These are phyloP conservation scores for Tylopilus sp. DNA, from an alignment of 768 basidiomycete genomes.

Conservation along the genomic window DNA sequence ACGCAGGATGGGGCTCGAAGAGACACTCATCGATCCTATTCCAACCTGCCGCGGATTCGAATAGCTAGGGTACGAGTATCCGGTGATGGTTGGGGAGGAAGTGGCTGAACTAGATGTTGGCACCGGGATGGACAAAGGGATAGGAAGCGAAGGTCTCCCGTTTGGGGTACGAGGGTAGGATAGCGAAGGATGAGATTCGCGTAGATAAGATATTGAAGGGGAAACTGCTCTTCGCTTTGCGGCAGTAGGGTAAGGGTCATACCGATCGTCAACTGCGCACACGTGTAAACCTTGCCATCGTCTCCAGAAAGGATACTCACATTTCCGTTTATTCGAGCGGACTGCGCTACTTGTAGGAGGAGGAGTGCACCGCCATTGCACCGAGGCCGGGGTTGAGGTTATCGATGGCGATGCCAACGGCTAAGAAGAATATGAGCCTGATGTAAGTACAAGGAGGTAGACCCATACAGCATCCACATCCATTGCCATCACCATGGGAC, in stretches of 20 bases:
- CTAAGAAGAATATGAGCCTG: conserved; percentile 30
- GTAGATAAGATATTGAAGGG: conserved; percentile 67
- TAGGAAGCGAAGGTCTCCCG: conserved; percentile 61
- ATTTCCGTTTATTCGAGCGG: conserved; percentile 78
- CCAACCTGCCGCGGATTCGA: conserved; percentile 34
- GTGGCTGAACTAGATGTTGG: conserved; percentile 59
- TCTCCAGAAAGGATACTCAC: conserved; percentile 35
- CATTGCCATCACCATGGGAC: conserved; percentile 55
- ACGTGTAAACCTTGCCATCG: conserved; percentile 7
- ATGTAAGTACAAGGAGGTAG: conserved; percentile 13
- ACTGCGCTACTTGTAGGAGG: conserved; percentile 76
- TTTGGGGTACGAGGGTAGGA: conserved; percentile 47
- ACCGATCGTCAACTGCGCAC: conserved; percentile 70
- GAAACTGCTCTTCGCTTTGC: conserved; percentile 83
- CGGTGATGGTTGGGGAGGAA: conserved; percentile 69
- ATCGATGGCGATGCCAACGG: conserved; percentile 61
- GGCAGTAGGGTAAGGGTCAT: conserved; percentile 76
- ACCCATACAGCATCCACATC: conserved; percentile 71
- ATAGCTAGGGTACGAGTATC: conserved; percentile 43
- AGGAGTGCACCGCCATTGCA: conserved; percentile 79
- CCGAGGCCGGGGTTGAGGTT: conserved; percentile 48
- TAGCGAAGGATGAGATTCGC: conserved; percentile 53
- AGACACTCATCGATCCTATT: conserved; percentile 47
- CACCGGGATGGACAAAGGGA: conserved; percentile 60
- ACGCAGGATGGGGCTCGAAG: conserved; percentile 74